Conservation (phyloP, 805 yeast species). For the Metschnikowia aberdeeniae region DNA sequence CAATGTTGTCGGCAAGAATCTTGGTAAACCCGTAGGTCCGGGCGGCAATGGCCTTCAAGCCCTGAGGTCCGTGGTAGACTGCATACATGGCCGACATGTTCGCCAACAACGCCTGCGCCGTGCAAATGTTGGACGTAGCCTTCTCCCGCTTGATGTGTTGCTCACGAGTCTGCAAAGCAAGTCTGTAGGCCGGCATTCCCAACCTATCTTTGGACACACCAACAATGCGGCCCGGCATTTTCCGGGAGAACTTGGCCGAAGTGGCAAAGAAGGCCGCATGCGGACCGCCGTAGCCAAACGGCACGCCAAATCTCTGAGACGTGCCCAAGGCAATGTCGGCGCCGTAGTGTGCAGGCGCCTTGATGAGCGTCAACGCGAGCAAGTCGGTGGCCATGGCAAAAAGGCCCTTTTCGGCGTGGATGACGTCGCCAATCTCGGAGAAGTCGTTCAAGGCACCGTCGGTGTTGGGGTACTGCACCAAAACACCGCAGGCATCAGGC, state of each 20-base stretch:
- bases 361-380: slow-evolving; percentile 78
- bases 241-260: slow-evolving; percentile 72
- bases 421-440: slow-evolving; percentile 52
- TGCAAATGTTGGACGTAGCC: slow-evolving; percentile 96
- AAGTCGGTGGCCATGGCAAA: slow-evolving; percentile 88
- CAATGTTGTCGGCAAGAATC: slow-evolving; percentile 59
- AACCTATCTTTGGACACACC: slow-evolving; percentile 90
- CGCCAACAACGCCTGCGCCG: slow-evolving; percentile 95
- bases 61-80: slow-evolving; percentile 92
- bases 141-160: slow-evolving; percentile 97
- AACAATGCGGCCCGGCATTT: slow-evolving; percentile 94
- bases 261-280: slow-evolving; percentile 98
- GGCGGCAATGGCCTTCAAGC: slow-evolving; percentile 71
- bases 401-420: slow-evolving; percentile 71
- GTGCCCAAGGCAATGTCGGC: slow-evolving; percentile 94
- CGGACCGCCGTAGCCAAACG: slow-evolving; percentile 98
- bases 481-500: slow-evolving; percentile 63
- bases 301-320: slow-evolving; percentile 95
- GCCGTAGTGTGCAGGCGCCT: slow-evolving; percentile 79
- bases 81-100: slow-evolving; percentile 95
- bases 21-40: slow-evolving; percentile 74
- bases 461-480: slow-evolving; percentile 88
- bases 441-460: slow-evolving; percentile 60
- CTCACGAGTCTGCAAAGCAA: slow-evolving; percentile 96
- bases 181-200: slow-evolving; percentile 82